Base-by-base conservation (phyloP, 148 eudicot species). In the Cornus kousa region DNA sequence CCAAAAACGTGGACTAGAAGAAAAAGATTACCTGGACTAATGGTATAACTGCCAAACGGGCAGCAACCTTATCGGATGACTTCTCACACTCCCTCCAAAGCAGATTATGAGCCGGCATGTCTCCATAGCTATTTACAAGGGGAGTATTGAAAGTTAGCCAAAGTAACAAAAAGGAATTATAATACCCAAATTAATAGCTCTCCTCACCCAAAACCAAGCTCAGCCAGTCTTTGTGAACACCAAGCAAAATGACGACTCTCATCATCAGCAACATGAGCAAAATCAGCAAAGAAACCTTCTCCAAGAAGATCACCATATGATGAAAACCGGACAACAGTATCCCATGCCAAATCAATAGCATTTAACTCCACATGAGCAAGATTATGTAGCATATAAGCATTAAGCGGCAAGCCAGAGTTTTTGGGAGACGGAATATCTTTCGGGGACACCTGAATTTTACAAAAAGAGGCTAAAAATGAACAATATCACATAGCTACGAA, bases 321-420 rank as follows among this genome's bases (percentile, higher is more conserved):
- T 35, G 98, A 95, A 80, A 95, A 95, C 68, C 98, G 93, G 74
- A 95, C 97, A 74, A 95, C 97, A 43, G 97, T 95, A 78, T 95
- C 98, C 98, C 98, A 95, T 48, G 98, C 97, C 87, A 95, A 87
- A 74, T 93, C 94, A 75, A 95, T 93, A 55, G 98, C 98, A 81
- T 95, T 95, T 39, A 95, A 89, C 89, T 95, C 98, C 75, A 95
- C 98, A 84, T 95, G 98, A 80, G 98, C 98, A 75, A 95, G 93
- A 86, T 90, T 95, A 82, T 95, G 98, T 78, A 95, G 97, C 93
- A 93, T 84, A 80, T 90, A 93, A 22, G 97, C 98, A 87, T 93
- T 95, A 13, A 95, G 92, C 77, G 98, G 97, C 78, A 95, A 83
- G 62, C 94, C 97, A 5, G 94, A 93, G 77, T 83, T 83, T 76